Percentiles rank a stretch among this genome's conserved stretches.
These are phyloP conservation scores for Diutina siamensis DNA, from an alignment of 1,139 yeast genomes.

Conservation along the genomic window DNA sequence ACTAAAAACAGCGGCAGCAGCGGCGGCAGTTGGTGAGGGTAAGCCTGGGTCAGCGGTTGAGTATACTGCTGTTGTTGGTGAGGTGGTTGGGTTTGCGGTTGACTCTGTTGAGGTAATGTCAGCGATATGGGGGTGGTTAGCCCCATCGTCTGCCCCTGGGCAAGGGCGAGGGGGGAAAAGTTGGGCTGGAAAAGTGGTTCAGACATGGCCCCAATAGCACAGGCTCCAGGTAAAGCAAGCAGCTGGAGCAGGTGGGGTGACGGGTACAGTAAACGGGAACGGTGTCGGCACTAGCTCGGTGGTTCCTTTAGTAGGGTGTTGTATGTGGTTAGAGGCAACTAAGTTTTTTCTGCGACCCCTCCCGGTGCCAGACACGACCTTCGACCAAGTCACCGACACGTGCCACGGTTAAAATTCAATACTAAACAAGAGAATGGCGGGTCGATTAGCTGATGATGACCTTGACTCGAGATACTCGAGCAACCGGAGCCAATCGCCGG, in stretches of 20 bases:
- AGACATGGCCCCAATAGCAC: constrained; percentile 2
- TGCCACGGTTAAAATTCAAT: no score
- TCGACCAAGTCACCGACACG: not conserved
- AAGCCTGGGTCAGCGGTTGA: constrained; percentile 2
- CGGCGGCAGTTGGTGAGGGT: not conserved
- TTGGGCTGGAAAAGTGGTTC: constrained; percentile 5
- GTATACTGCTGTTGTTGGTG: not conserved
- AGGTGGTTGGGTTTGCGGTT: not conserved
- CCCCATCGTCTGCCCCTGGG: constrained; percentile 1
- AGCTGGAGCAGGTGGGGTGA: not conserved
- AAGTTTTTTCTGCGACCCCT: not conserved
- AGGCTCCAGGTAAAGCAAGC: not conserved
- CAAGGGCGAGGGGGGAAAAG: not conserved
- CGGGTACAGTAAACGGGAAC: not conserved
- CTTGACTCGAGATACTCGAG: no score
- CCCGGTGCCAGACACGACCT: not conserved
- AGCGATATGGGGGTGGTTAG: not conserved
- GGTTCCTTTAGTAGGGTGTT: not conserved
- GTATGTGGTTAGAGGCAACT: not conserved
- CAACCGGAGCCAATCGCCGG: no score
- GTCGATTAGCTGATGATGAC: no score
- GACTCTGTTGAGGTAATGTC: not conserved
- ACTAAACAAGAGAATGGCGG: no score
- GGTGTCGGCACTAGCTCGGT: not conserved
- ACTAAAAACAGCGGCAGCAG: constrained; percentile 4